Conservation (phyloP, 495 filamentous ascomycete species). For the Penicillium odoratum region DNA sequence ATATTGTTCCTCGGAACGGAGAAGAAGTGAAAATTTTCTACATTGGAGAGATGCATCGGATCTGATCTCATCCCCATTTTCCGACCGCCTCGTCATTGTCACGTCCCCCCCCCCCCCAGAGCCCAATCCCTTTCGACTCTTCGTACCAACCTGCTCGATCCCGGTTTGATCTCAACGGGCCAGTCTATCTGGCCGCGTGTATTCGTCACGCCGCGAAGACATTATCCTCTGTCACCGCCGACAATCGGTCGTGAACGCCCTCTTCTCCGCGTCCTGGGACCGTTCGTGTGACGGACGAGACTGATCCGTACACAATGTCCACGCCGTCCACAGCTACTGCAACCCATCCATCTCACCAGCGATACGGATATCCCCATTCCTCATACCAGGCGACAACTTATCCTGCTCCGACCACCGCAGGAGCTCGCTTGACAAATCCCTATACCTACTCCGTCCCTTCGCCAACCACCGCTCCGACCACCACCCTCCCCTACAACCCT, state of each 20-base stretch:
- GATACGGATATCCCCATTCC: conserved; percentile 70
- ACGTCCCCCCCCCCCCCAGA: conserved; percentile 16
- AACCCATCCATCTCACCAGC: conserved; percentile 70
- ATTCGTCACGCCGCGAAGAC: not conserved
- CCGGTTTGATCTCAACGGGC: not conserved
- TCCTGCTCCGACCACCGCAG: conserved; percentile 52
- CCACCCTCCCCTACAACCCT: conserved; percentile 40
- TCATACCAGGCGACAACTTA: conserved; percentile 58
- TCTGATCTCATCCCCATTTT: conserved; percentile 17
- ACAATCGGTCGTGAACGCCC: conserved; percentile 49
- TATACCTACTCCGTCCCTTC: conserved; percentile 50
- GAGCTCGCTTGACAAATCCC: conserved; percentile 51
- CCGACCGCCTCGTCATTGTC: conserved; percentile 32
- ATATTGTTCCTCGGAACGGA: not conserved
- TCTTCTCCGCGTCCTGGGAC: conserved; percentile 69
- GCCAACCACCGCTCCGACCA: conserved; percentile 37
- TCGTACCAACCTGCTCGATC: conserved; percentile 4
- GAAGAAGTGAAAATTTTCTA: not conserved
- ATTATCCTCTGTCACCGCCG: conserved; percentile 20
- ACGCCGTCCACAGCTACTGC: conserved; percentile 81
- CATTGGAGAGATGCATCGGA: conserved; percentile 17
- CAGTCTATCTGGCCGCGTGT: not conserved
- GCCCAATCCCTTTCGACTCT: conserved; percentile 20
- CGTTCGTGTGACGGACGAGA: conserved; percentile 37
- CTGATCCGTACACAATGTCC: conserved; percentile 63